Base-by-base conservation (phyloP, 306 rosid species). In the Fragaria nilgerrensis region DNA sequence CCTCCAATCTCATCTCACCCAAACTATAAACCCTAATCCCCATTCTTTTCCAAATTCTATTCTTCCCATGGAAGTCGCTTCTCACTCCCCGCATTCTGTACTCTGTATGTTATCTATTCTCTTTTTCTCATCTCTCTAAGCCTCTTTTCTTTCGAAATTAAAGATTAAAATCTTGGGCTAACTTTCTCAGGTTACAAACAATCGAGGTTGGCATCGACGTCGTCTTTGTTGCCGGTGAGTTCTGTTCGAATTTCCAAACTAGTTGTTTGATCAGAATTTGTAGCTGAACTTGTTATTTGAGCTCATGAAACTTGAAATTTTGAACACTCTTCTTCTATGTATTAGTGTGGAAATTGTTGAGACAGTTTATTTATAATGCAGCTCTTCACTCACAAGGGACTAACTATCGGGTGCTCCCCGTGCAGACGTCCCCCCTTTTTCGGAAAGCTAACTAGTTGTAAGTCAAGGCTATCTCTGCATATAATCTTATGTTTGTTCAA, bases 381-480 rank as follows among this genome's bases (percentile, higher is more conserved):
- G 92, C 74, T 78, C 20, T 10, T 73, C 68, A 44, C 73, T 72
- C 48, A 29, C 6, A 79, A 59, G 84, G 80, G 84, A 83, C 48
- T 72, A 19, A 77, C 45, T 47, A 15, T 58, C 9, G 59, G 82
- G 43, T 61, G 83, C 78, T 79, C 75, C 49, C 70, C 68, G 11
- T 22, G 72, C 61, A 56, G 59, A 75, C 59, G 65, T 45, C 67
- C 75, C 45, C 2, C 1, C 0, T n/a, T 73, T 71, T 75, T 74
- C 41, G 76, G 78, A 72, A 67, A 37, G 64, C 29, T 83, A 12
- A 67, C 15, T 67, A 45, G 12, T 41, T 65, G 92, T 89, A 79
- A 91, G 92, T 83, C 23, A 69, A 79, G 66, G 29, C 61, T 25
- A 58, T 64, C 70, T 64, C 70, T 23, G 32, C 61, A 14, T 66